Percentiles rank a stretch among this genome's conserved stretches.
Evolutionary conservation across 78 protist species (phyloP).

Genomic region (Polysphondylium violaceum): DNA sequence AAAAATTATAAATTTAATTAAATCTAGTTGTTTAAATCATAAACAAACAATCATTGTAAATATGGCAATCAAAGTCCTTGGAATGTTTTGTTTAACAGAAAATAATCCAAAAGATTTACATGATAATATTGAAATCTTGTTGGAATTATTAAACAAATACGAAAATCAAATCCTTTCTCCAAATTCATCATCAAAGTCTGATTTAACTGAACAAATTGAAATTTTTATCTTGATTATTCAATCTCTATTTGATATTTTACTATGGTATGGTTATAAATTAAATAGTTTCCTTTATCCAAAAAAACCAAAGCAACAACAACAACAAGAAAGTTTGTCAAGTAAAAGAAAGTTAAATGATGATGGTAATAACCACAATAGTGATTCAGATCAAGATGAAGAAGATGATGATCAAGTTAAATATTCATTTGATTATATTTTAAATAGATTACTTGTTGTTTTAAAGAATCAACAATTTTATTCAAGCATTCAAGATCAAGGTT

Average conservation of each 20-base stretch:
- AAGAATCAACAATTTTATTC: not conserved
- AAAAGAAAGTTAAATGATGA: no score
- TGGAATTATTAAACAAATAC: not conserved
- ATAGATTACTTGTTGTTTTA: slow-evolving; percentile 19
- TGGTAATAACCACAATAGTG: not conserved
- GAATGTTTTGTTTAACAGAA: no score
- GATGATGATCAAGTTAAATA: not conserved
- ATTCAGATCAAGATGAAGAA: not conserved
- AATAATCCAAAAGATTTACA: not conserved
- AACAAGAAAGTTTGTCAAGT: slow-evolving; percentile 3
- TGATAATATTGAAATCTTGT: not conserved
- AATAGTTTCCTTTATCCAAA: not conserved
- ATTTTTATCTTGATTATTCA: not conserved
- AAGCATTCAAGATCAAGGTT: not conserved
- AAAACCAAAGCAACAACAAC: not conserved
- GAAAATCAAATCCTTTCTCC: not conserved
- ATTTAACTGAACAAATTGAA: not conserved
- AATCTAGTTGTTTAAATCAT: not conserved
- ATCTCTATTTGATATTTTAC: slow-evolving; percentile 22
- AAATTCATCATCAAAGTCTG: not conserved
- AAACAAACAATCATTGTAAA: not conserved
- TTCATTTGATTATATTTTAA: slow-evolving; percentile 8
- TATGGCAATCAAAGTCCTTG: slow-evolving; percentile 16
- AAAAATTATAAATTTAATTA: slow-evolving; percentile 1
- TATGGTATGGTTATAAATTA: slow-evolving; percentile 30